Evolutionary conservation across 306 rosid genomes (phyloP).

Genomic region (Cucurbita moschata): DNA sequence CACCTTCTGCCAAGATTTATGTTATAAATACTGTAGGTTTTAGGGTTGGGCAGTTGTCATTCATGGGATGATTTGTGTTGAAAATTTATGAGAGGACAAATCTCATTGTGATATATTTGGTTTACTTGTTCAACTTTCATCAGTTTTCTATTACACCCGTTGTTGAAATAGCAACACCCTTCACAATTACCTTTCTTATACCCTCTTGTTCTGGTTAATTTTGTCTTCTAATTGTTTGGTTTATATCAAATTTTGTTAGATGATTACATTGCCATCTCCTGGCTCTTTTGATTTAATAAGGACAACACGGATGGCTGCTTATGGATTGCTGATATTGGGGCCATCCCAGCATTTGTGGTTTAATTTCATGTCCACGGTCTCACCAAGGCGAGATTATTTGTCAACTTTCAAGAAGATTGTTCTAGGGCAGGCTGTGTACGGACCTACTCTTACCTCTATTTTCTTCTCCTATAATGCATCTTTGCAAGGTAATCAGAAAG

Average conservation of each 20-base stretch:
- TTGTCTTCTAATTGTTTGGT: not conserved
- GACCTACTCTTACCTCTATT: slow-evolving; percentile 41
- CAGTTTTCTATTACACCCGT: not conserved
- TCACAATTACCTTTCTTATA: not conserved
- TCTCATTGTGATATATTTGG: not conserved
- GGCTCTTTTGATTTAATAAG: slow-evolving; percentile 35
- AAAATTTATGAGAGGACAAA: not conserved
- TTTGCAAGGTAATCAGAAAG: slow-evolving; percentile 35
- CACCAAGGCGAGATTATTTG: slow-evolving; percentile 40
- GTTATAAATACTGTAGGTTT: not conserved
- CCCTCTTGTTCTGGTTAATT: not conserved
- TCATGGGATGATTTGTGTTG: not conserved
- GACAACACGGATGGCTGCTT: slow-evolving; percentile 49
- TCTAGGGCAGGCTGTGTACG: slow-evolving; percentile 52
- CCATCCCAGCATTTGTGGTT: slow-evolving; percentile 76
- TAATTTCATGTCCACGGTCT: slow-evolving; percentile 31
- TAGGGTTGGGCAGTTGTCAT: not conserved
- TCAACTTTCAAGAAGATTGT: slow-evolving; percentile 58
- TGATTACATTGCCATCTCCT: slow-evolving; percentile 32
- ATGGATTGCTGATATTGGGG: slow-evolving; percentile 55
- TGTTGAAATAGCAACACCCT: not conserved
- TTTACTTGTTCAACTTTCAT: slow-evolving; percentile 2
- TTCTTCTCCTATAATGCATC: slow-evolving; percentile 64
- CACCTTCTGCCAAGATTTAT: not conserved
- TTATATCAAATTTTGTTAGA: slow-evolving; percentile 16